Evolutionary conservation across 768 basidiomycete species (phyloP), one percentile per base, ranked within the genome.

Genomic region (Mycena latifolia): DNA sequence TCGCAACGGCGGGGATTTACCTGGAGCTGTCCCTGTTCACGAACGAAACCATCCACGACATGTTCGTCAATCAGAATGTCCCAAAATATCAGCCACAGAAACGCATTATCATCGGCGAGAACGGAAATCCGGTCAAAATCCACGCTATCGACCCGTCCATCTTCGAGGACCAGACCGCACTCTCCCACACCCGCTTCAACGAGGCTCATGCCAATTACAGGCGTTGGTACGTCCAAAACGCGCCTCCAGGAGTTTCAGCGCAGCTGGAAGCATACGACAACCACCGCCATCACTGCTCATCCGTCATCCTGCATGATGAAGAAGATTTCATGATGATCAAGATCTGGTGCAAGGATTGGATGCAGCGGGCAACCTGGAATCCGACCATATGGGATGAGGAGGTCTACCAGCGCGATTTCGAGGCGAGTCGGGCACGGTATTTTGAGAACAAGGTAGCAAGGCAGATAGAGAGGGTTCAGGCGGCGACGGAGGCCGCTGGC

Each of bases 61-160:
- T 55, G 54, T 55, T 55, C n/a, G 54, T 55, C 39, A 55, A 55
- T 29, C 54, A 55, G 28, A 55, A 39, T 22, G 54, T 43, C 27
- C 39, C 37, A 17, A 55, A 55, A 20, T 55, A 55, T 39, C 54
- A 55, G 27, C 54, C 37, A 29, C 43, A 55, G 24, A 55, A 55
- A 24, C 25, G 54, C 39, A 55, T 39, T 39, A 29, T 55, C 3
- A 18, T 43, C 39, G 17, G 20, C 28, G 39, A 55, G 2, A 39
- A 35, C 10, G n/a, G 41, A 20, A 43, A 43, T 18, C 43, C 37
- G 2, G 28, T n/a, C 11, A 20, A 1, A 9, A 25, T 43, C 20
- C 43, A 55, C 39, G 29, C 54, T 5, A 6, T 55, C 9, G 54
- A 54, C 35, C 52, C 52, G 5, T 37, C 52, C 10, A 54, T 37